Evolutionary conservation across 352 stramenopile genomes (phyloP), one percentile per base, ranked within the genome.

Genomic region (Phytophthora podocarpi): DNA sequence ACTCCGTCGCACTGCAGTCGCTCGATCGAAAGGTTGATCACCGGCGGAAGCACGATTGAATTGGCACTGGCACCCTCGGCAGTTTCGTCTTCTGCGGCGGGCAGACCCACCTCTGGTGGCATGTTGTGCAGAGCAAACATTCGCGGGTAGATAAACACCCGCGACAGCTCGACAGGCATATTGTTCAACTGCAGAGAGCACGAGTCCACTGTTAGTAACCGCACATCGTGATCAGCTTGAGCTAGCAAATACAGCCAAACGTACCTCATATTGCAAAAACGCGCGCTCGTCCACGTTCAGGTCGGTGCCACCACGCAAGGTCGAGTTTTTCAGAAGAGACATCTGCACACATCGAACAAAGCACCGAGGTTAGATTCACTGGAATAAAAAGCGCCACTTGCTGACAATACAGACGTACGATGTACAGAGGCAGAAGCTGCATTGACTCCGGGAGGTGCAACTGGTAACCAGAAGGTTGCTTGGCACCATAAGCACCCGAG

Each of bases 261-360:
- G 32, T 70, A 92, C 76, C 70, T 90, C 66, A 69, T 98, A 95
- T 63, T 98, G 93, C 28, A 96, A 67, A 73, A 96, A 97, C 12
- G 92, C 76, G 46, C 98, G 89, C 64, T 99, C 96, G 75, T 99
- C 98, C 12, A 96, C 84, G 55, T 96, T 96, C 34, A 99, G 76
- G 67, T 99, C 97, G 30, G 87, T 98, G 18, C 97, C 97, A 53
- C 98, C 98, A 58, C 98, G 88, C 60, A 99, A 97, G 3, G 95
- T 92, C 20, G 96, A 85, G 80, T 97, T 99, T 83, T 99, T 99
- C 72, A 99, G 90, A 46, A 99, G 72, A 28, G 96, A 97, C 88
- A 99, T 98, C 74, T 97, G 89, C 54, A 48, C 7, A 51, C 18
- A 52, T 34, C 23, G 27, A 9, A 46, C 13, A 43, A 62, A 20